phyloP scores from a whole-genome alignment of 345 rosid species.

The Eucalyptus polyanthemos region DNA sequence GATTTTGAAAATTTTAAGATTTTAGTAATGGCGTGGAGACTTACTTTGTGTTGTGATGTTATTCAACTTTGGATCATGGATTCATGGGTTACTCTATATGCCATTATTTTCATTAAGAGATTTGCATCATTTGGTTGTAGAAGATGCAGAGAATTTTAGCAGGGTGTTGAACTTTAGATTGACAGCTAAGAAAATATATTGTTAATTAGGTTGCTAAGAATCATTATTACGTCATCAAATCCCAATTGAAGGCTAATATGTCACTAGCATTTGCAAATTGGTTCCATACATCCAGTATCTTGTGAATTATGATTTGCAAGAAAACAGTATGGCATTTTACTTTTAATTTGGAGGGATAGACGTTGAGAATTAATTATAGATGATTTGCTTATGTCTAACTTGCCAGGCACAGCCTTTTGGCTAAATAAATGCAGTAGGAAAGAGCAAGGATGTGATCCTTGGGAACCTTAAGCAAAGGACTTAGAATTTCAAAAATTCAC shows the following conservation, averaged over 20 bases:
- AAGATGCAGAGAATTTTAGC: background rate
- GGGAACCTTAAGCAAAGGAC: background rate
- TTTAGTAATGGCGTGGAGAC: background rate
- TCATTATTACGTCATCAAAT: background rate
- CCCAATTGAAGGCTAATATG: background rate
- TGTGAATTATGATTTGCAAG: background rate
- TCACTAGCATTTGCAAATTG: background rate
- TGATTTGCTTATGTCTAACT: background rate
- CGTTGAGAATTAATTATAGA: background rate
- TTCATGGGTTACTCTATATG: background rate
- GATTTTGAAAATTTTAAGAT: background rate
- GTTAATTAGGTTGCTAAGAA: background rate
- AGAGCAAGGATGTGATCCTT: background rate
- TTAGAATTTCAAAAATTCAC: background rate
- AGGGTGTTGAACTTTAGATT: background rate
- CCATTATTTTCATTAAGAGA: background rate
- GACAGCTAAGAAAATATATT: background rate
- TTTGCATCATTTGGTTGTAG: background rate
- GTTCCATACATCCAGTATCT: background rate
- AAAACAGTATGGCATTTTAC: background rate
- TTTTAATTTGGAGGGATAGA: background rate
- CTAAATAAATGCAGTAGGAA: background rate
- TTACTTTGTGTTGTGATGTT: background rate
- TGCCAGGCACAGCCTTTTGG: background rate
- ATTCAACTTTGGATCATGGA: background rate